These are phyloP conservation scores for Antrodiella citrinella DNA, from an alignment of 768 basidiomycete genomes.

Conservation along the genomic window DNA sequence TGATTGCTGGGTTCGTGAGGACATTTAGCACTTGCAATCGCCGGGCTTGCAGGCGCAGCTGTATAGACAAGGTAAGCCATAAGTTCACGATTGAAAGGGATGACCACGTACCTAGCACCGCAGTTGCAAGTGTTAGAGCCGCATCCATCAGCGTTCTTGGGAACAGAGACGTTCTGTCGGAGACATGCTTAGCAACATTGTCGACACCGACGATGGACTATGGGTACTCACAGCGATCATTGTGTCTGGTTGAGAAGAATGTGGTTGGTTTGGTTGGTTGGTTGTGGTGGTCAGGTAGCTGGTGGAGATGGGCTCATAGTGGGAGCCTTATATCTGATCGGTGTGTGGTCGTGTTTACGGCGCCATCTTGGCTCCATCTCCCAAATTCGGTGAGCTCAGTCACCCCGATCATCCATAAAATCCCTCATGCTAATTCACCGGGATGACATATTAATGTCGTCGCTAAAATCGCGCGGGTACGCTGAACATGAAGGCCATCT, in stretches of 20 bases:
- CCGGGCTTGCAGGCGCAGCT: slow-evolving; percentile 57
- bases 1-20: neutral
- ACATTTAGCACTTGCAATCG: slow-evolving; percentile 55
- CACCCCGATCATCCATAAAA: neutral
- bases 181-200: neutral
- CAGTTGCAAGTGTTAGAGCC: slow-evolving; percentile 43
- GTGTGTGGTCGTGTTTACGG: slow-evolving; percentile 10
- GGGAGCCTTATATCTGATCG: slow-evolving; percentile 8
- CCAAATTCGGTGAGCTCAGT: neutral
- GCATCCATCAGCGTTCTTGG: slow-evolving; percentile 38
- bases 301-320: neutral
- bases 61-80: neutral
- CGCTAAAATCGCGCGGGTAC: no score
- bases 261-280: slow-evolving; percentile 19
- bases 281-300: slow-evolving; percentile 2
- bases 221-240: slow-evolving; percentile 30
- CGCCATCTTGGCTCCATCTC: neutral
- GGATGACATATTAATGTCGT: no score
- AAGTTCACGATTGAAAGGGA: neutral
- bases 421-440: neutral
- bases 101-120: slow-evolving; percentile 34
- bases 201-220: neutral
- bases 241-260: no score
- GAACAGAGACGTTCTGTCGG: slow-evolving; percentile 17
- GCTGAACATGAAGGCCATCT: no score